Evolutionary conservation across 495 filamentous ascomycete species (phyloP), one percentile per base, ranked within the genome.

Genomic region (Aspergillus taichungensis): DNA sequence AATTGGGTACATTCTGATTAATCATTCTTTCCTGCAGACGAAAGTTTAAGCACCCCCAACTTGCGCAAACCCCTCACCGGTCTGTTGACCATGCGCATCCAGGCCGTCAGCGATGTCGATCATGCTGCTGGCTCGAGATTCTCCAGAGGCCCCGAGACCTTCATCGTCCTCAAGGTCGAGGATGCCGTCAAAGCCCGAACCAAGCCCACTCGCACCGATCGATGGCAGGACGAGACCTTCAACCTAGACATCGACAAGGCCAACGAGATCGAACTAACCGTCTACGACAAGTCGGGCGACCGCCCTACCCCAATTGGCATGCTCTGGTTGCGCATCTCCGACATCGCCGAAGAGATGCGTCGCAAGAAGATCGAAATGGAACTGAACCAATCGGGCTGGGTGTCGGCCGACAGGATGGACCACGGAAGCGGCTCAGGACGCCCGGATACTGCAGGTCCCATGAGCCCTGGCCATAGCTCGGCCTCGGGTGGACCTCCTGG

Each of bases 301-400:
- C 84, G 94, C 53, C 84, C 90, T 2, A 77, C 94, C 37, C 92
- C 92, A 32, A 94, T 99, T 51, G 92, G 85, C 44, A 82, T 99
- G 76, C 73, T 96, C 6, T 99, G 92, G 92, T 77, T 99, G 49
- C 77, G 92, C 34, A 91, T 99, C 57, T 91, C 94, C 32, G 92
- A 99, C 62, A 94, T 99, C 50, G 88, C 84, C 24, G 92, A 99
- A 55, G 92, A 97, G 63, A 90, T 97, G 75, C 85, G 92, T 52
- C 84, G 88, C 40, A 97, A 96, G 74, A 96, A 85, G 69, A 89
- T 99, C 49, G 94, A 97, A 62, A 82, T 87, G 4, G 92, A 99
- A 55, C 81, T 95, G 46, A 90, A 88, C 54, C 78, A 77, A 42
- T 83, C 84, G 34, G 92, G 91, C 36, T 99, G 92, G 92, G 92